Percentiles rank a stretch among this genome's conserved stretches.
These are phyloP conservation scores for Nadsonia commutata DNA, from an alignment of 1,139 yeast species.

Conservation along the genomic window DNA sequence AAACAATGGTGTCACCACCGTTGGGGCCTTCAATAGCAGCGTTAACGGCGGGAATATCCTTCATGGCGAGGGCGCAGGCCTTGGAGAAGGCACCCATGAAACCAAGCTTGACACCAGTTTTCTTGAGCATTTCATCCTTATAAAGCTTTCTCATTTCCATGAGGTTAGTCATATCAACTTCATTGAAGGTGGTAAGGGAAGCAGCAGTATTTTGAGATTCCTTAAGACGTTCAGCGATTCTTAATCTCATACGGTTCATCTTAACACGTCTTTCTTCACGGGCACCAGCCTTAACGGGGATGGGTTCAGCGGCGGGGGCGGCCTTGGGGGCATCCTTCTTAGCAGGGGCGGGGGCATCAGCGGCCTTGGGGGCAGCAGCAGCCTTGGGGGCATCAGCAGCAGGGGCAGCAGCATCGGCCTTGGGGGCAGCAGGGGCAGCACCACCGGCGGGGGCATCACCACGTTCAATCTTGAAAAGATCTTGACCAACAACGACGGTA, in stretches of 20 bases:
- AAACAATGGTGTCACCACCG: constrained; percentile 81
- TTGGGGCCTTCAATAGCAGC: constrained; percentile 69
- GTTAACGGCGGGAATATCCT: constrained; percentile 89
- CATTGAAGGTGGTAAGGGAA: constrained; percentile 93
- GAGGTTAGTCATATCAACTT: constrained; percentile 88
- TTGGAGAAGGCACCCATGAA: constrained; percentile 98
- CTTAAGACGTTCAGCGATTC: constrained; percentile 98
- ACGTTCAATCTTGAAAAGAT: constrained; percentile 74
- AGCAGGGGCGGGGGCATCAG: constrained; percentile 14
- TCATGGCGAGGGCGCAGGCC: constrained; percentile 87
- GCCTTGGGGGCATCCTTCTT: constrained; percentile 21
- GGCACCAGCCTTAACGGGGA: constrained; percentile 38
- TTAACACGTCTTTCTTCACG: constrained; percentile 87
- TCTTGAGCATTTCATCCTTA: constrained; percentile 92
- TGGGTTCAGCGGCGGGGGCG: constrained; percentile 15
- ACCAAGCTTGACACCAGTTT: constrained; percentile 89
- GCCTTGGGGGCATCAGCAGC: constrained; percentile 19
- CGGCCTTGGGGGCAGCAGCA: constrained; percentile 15
- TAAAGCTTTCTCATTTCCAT: constrained; percentile 92
- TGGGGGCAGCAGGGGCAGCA: constrained; percentile 16
- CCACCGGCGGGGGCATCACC: constrained; percentile 73
- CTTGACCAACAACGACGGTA: constrained; percentile 95
- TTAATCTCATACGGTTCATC: constrained; percentile 99
- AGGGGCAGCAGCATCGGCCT: constrained; percentile 13
- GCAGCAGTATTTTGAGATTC: constrained; percentile 99